Evolutionary conservation across 495 filamentous ascomycete species (phyloP).

Genomic region (Aspergillus baeticus): DNA sequence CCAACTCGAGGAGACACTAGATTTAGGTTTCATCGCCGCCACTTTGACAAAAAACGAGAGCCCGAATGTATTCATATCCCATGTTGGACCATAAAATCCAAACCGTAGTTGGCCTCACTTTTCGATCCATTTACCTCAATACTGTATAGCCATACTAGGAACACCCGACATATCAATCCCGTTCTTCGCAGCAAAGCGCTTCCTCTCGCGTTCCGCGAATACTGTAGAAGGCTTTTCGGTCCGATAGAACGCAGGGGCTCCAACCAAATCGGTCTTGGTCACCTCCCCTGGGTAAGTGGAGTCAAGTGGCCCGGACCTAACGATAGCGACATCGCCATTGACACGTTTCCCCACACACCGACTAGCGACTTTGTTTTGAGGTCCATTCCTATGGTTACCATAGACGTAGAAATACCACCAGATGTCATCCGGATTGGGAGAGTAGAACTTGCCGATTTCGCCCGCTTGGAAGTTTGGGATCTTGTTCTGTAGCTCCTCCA

Average conservation of each 20-base stretch:
- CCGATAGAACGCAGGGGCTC: not conserved
- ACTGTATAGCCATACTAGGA: not conserved
- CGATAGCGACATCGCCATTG: not conserved
- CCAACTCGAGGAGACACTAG: no score
- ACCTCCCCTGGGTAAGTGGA: not conserved
- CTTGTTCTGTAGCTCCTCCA: not conserved
- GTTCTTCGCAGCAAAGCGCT: not conserved
- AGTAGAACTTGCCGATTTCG: conserved; percentile 9
- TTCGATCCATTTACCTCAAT: no score
- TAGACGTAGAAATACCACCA: conserved; percentile 12
- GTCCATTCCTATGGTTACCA: not conserved
- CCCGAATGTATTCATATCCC: no score
- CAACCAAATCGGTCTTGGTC: not conserved
- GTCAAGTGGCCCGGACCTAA: not conserved
- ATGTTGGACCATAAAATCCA: no score
- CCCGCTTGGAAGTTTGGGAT: not conserved
- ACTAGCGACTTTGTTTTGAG: not conserved
- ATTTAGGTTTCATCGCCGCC: no score
- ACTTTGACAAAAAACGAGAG: no score
- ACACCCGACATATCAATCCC: not conserved
- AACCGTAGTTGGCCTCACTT: no score
- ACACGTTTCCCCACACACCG: not conserved
- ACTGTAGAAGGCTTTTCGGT: not conserved
- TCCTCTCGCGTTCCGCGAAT: conserved; percentile 2
- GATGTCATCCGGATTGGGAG: not conserved